Base-by-base conservation (phyloP, 768 basidiomycete genomes). In the Termitomyces sp. region DNA sequence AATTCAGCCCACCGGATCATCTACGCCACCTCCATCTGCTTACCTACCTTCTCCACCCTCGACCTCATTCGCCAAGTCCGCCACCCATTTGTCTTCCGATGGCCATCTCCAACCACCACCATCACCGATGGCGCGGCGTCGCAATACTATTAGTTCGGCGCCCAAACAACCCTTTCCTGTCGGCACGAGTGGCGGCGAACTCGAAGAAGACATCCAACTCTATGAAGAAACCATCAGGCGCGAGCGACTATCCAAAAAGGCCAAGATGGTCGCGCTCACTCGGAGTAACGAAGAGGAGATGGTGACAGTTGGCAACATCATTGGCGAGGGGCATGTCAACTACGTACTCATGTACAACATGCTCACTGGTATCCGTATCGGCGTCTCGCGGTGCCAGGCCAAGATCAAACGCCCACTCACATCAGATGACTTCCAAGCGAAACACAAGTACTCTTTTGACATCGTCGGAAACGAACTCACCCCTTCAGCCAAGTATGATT, bases 341-440 rank as follows among this genome's bases (percentile, higher is more conserved):
- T 99, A 98, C 67, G 92, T 98, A 61, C 78, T 99, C 69, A 98
- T 98, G 97, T 99, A 98, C 79, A 98, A 99, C 79, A 99, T 99
- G 97, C 81, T 99, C 69, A 99, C 97, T 4, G 97, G 97, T 5
- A 99, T 99, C 63, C 86, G 97, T 45, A 94, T 95, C 67, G 96
- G 89, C 33, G 96, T 98, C 13, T 98, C 96, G 50, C 80, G 97
- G 64, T 97, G 93, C 78, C 94, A 97, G 71, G 97, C 96, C 50
- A 98, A 98, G 79, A 87, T 95, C 6, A 89, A 90, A 73, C 85
- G 94, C 55, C 84, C 88, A 4, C 77, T 99, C 44, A 91, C 90
- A 12, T 82, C 86, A 53, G 92, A 92, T 36, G 96, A 99, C 74
- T 99, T 94, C 68, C 79, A 78, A 0, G 91, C 95, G 12, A 81